Evolutionary conservation across 805 yeast genomes (phyloP).

Genomic region (Lipomyces japonicus): DNA sequence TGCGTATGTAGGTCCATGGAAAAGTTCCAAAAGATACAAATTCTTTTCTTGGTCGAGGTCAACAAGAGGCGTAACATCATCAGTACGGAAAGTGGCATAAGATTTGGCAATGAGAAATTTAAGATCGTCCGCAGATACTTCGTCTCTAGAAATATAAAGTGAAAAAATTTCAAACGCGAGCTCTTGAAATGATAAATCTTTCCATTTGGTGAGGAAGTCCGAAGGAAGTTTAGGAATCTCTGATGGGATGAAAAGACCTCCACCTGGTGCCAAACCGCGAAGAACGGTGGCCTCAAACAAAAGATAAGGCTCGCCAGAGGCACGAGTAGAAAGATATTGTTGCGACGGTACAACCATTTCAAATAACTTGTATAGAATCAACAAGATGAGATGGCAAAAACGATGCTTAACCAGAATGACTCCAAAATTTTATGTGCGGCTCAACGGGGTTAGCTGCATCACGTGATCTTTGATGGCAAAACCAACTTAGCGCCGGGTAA

Average conservation of each 20-base stretch:
- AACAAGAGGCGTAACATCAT: conserved; percentile 79
- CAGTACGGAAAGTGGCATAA: conserved; percentile 85
- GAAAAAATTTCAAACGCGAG: conserved; percentile 84
- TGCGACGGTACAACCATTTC: conserved; percentile 6
- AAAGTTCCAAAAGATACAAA: conserved; percentile 78
- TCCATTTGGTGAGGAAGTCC: conserved; percentile 63
- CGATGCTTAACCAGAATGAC: no score
- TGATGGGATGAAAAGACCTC: conserved; percentile 91
- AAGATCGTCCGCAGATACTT: conserved; percentile 70
- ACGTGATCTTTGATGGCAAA: no score
- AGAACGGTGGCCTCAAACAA: conserved; percentile 43
- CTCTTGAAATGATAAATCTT: conserved; percentile 71
- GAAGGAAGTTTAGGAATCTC: conserved; percentile 64
- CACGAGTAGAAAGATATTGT: conserved; percentile 42
- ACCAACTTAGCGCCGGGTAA: no score
- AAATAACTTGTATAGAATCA: no score
- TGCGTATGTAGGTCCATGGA: conserved; percentile 99
- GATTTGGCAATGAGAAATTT: conserved; percentile 60
- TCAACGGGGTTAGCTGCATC: no score
- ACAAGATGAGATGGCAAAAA: no score
- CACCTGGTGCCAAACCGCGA: conserved; percentile 89
- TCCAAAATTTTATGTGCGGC: no score
- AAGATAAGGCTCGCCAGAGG: conserved; percentile 35
- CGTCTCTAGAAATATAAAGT: conserved; percentile 65
- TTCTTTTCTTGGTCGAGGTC: conserved; percentile 53